Evolutionary conservation across 23 red algal species (phyloP), one percentile per base, ranked within the genome.

Genomic region (Gracilariopsis chorda): DNA sequence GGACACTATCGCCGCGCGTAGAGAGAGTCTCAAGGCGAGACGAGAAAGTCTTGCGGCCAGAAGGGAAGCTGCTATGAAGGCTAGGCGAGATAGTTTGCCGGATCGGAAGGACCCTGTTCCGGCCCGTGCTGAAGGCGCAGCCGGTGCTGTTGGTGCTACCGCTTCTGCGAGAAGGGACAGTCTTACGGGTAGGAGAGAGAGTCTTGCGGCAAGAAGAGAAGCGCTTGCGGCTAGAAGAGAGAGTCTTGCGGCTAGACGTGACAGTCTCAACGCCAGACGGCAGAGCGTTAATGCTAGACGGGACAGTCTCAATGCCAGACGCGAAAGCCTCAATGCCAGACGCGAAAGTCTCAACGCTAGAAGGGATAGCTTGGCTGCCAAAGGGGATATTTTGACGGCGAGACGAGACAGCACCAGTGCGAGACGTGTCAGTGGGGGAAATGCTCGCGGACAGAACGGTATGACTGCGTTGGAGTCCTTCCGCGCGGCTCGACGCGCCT

Each of bases 381-480:
- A 32, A 30, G 2, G 14, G 11, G 59, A 64, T 33, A 64, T 25
- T 33, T 23, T 33, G 7, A 32, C 59, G 2, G 62, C 4, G n/a
- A 30, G 62, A 17, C 62, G 4, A n/a, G 62, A 68, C 41, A 68
- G 62, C 62, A 30, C 41, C 3, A 41, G 10, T 17, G 32, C 62
- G 20, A 73, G 67, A 25, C 67, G 67, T 45, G 47, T 73, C 28
- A 73, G 67, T 73, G 42, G 39, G 47, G 67, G 67, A 36, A 28
- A 36, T 34, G 82, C 45, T 1, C 44, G 62, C 37, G 21, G 58
- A 32, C 43, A 47, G 29, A 62, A 36, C 34, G 82, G 82, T 33
- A n/a, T 63, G 20, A 70, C 42, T 33, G 82, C 82, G 35, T 43
- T 86, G n/a, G 82, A 86, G 45, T 68, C 57, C 46, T 86, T 86